Evolutionary conservation across 1,284 basidiomycete genomes (phyloP), one percentile per base, ranked within the genome.

Genomic region (Cryptococcus sp.): DNA sequence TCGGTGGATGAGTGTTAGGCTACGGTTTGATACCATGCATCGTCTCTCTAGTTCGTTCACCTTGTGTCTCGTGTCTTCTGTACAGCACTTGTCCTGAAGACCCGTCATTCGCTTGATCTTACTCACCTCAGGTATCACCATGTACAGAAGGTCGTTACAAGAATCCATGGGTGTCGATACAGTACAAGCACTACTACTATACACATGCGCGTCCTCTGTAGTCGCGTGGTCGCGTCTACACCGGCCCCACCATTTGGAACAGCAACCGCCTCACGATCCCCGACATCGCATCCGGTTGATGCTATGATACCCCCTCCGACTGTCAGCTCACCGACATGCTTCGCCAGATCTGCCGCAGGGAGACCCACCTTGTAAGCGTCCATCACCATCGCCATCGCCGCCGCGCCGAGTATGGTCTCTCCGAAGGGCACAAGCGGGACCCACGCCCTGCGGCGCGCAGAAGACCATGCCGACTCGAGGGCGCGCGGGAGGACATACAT

Each of bases 401-500:
- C 78, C 18, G 86, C 85, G 39, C 85, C 84, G 49, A 88, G 72
- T 79, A 85, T 70, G 79, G 73, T 85, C 81, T 69, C 90, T 80
- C 69, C 90, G 81, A 77, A 84, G 74, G 77, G 82, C 1, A 82
- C 80, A 52, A 79, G 77, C 3, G 89, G 87, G 21, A 94, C 86
- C 77, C 84, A 85, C 0, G 89, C 87, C 61, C 86, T 84, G 16
- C 87, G 86, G 43, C 89, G 77, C 15, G 87, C 84, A 64, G 87
- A 84, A 1, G 86, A 82, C 93, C 94, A 98, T 12, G 85, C 84
- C 55, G 88, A 88, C 78, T 95, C 91, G 45, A 95, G 75, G 0
- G 85, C 89, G 75, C 92, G 91, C n/a, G 94, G 94, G 40, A 97
- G 78, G 3, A 92, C 91, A 74, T 95, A 98, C 87, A 96, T 94